A percentile compares a stretch with the other conserved stretches of the same genome.
These are phyloP conservation scores for Saturnispora mendoncae DNA, from an alignment of 805 yeast species.

Conservation along the genomic window DNA sequence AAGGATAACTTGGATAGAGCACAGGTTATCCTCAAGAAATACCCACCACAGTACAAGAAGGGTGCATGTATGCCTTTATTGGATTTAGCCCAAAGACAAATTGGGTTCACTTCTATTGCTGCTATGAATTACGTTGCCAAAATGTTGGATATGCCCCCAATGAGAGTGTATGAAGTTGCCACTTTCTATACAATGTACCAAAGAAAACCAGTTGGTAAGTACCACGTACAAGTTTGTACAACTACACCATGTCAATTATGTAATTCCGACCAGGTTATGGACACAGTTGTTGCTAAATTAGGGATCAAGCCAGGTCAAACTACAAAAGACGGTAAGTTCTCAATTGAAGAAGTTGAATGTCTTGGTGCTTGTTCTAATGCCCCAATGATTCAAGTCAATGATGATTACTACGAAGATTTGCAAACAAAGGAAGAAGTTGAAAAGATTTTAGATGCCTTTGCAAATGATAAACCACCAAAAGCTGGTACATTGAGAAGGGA, in stretches of 20 bases:
- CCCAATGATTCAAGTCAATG: constrained; percentile 80
- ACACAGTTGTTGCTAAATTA: constrained; percentile 53
- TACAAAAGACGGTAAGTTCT: constrained; percentile 64
- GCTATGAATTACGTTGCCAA: constrained; percentile 89
- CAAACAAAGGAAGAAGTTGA: constrained; percentile 53
- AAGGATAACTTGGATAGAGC: constrained; percentile 59
- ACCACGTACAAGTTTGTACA: constrained; percentile 77
- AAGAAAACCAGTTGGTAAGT: constrained; percentile 79
- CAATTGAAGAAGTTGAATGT: constrained; percentile 83
- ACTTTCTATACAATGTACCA: constrained; percentile 89
- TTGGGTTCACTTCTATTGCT: constrained; percentile 75
- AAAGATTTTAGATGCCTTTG: constrained; percentile 51
- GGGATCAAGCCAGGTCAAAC: constrained; percentile 70
- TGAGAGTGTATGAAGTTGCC: constrained; percentile 91
- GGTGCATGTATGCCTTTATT: constrained; percentile 83
- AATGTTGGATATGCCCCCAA: constrained; percentile 79
- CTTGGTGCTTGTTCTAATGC: constrained; percentile 89
- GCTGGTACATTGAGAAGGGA: constrained; percentile 64
- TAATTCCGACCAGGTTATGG: constrained; percentile 72
- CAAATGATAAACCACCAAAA: constrained; percentile 49
- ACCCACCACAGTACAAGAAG: constrained; percentile 80
- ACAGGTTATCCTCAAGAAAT: constrained; percentile 64
- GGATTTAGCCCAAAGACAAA: constrained; percentile 81
- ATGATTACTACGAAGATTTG: constrained; percentile 76
- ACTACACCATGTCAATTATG: constrained; percentile 86